These are phyloP conservation scores for Colletotrichum kahawae DNA, from an alignment of 2,329 filamentous ascomycete species.

Conservation along the genomic window DNA sequence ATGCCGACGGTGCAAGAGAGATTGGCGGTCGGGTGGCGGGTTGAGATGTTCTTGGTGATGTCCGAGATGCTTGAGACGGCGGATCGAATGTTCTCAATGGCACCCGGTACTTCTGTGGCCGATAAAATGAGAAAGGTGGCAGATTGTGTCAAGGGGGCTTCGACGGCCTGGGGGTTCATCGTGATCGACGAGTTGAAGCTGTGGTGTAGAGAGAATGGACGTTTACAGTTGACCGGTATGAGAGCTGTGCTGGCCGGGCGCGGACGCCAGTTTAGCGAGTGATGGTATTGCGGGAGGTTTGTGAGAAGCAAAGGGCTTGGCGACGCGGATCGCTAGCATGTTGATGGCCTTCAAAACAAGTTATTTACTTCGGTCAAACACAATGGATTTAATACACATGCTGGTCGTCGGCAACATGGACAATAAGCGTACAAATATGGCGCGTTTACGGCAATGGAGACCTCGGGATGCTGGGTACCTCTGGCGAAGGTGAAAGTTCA, in stretches of 20 bases:
- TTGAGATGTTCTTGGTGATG: conserved; percentile 57
- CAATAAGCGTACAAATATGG: not conserved
- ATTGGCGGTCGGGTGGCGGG: conserved; percentile 49
- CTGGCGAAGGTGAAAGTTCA: not conserved
- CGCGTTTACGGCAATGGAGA: not conserved
- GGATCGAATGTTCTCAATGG: conserved; percentile 46
- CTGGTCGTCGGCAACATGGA: not conserved
- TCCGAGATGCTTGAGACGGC: conserved; percentile 47
- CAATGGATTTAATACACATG: too few relatives aligned
- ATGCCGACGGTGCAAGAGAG: conserved; percentile 61
- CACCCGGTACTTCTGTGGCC: conserved; percentile 35
- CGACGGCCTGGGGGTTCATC: conserved; percentile 49
- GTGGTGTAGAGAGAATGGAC: not conserved
- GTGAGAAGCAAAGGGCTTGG: too few relatives aligned
- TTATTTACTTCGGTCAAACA: not conserved
- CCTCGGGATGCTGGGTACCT: not conserved
- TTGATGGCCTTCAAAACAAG: not conserved
- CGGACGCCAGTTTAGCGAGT: not conserved
- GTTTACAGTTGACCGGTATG: not conserved
- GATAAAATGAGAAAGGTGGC: conserved; percentile 60
- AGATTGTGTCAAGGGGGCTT: conserved; percentile 54
- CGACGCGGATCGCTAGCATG: not conserved
- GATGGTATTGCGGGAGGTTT: too few relatives aligned
- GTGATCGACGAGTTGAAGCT: conserved; percentile 15
- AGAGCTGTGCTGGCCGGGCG: not conserved